Evolutionary conservation across 1,284 basidiomycete species (phyloP), one percentile per base, ranked within the genome.

Genomic region (Cutaneotrichosporon sp.): DNA sequence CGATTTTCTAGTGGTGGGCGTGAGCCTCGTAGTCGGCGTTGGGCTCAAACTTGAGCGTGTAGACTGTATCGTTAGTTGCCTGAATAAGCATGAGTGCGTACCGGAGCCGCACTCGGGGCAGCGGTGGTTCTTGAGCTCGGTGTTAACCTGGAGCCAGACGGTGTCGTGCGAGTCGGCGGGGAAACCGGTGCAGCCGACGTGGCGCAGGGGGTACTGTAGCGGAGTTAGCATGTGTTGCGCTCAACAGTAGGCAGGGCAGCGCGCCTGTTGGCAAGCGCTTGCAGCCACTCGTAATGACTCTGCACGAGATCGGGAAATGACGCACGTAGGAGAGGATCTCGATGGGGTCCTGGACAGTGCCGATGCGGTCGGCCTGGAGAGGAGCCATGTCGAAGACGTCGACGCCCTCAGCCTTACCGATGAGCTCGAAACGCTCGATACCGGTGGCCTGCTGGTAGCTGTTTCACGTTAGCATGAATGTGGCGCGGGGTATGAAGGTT

Each of bases 131-230:
- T 83, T 76, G 52, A 75, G 80, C 70, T 84, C 83, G 65, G 84
- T 79, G 65, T 81, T 80, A 60, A 79, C 81, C 67, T 74, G 82
- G 74, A 91, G 83, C 90, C 90, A 94, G 62, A 84, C 78, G 57
- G 90, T 80, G 66, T 93, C 88, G 76, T 94, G 91, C 38, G 90
- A 92, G 76, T 96, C 91, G 46, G 86, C 88, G 22, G 91, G 91
- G 68, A 80, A 83, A 55, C 90, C 91, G 46, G 92, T 92, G 81
- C 92, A 96, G 53, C 91, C 91, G 68, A 96, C 79, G 58, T 88
- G 81, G 63, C 91, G 88, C 61, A 84, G 82, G 50, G 80, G 78
- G 66, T 85, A 84, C 90, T 94, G 62, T 38, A 49, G 52, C 49
- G 41, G 21, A 15, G 46, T 48, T 48, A 58, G 54, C 53, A 42